Percentiles rank a stretch among this genome's conserved stretches.
Evolutionary conservation across 2,329 filamentous ascomycete genomes (phyloP).

Genomic region (Lecanicillium sp.): DNA sequence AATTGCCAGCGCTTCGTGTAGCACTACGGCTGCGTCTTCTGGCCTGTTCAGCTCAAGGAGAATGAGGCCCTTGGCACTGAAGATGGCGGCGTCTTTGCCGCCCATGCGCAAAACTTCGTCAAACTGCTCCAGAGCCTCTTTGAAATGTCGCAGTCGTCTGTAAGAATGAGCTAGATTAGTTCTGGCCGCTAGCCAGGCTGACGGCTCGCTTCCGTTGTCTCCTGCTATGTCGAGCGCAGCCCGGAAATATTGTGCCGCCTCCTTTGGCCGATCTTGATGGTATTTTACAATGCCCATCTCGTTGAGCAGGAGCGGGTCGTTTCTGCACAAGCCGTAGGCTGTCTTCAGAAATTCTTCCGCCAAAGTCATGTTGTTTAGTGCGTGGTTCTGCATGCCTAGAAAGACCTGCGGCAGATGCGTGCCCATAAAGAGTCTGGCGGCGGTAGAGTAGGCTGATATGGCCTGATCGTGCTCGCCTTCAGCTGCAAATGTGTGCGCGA

Average conservation of each 20-base stretch:
- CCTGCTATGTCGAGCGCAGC: constrained; percentile 71
- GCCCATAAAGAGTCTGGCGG: constrained; percentile 89
- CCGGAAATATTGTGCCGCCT: constrained; percentile 71
- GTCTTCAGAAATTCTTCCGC: constrained; percentile 93
- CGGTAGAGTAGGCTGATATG: constrained; percentile 94
- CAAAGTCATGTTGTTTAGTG: constrained; percentile 87
- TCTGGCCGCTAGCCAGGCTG: constrained; percentile 75
- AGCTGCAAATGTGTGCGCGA: constrained; percentile 95
- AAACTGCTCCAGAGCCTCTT: constrained; percentile 72
- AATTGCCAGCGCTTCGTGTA: constrained; percentile 80
- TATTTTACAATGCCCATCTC: constrained; percentile 96
- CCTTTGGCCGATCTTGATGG: constrained; percentile 73
- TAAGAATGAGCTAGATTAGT: constrained; percentile 88
- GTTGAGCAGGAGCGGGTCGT: constrained; percentile 85
- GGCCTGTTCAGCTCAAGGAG: constrained; percentile 69
- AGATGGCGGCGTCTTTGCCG: constrained; percentile 71
- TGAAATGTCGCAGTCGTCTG: constrained; percentile 62
- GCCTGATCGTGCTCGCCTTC: constrained; percentile 98
- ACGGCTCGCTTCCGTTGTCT: constrained; percentile 74
- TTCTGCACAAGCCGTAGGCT: constrained; percentile 74
- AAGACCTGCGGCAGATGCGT: constrained; percentile 95
- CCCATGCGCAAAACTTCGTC: constrained; percentile 81
- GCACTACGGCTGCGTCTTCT: constrained; percentile 70
- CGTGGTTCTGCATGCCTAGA: constrained; percentile 96
- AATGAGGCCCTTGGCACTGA: constrained; percentile 77